Conservation (phyloP, 2,329 filamentous ascomycete species). For the Venturia oleaginea region DNA sequence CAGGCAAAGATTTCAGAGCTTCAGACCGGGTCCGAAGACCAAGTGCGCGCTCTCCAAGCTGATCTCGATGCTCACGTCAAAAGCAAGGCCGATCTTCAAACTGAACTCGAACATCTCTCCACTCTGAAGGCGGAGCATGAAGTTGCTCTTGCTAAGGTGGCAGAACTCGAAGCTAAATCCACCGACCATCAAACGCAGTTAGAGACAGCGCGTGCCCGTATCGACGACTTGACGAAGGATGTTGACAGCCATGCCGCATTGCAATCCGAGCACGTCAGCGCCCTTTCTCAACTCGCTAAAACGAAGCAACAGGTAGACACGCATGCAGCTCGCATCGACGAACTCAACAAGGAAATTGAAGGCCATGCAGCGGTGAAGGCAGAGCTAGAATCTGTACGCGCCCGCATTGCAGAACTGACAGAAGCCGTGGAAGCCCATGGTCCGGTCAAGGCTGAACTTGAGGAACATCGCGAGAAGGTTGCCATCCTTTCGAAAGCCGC, state of each 20-base stretch:
- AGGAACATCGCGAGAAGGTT: background rate
- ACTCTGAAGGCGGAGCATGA: background rate
- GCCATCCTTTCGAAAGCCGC: constrained; percentile 3
- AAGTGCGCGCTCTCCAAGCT: constrained; percentile 6
- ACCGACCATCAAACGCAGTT: constrained; percentile 1
- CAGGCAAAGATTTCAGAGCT: constrained; percentile 1
- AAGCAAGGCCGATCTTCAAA: constrained; percentile 4
- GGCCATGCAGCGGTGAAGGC: constrained; percentile 7
- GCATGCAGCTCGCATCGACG: constrained; percentile 4
- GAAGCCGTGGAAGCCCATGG: background rate
- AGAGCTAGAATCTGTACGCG: constrained; percentile 1
- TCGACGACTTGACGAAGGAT: constrained; percentile 4
- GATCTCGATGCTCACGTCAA: constrained; percentile 1
- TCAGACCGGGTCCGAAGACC: background rate
- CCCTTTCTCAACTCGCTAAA: constrained; percentile 4
- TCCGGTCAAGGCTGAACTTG: constrained; percentile 2
- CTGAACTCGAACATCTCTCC: background rate
- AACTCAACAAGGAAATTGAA: constrained; percentile 6
- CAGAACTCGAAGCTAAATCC: background rate
- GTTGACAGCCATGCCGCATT: background rate
- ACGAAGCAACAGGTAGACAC: constrained; percentile 9
- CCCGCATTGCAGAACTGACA: constrained; percentile 8
- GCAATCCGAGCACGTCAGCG: constrained; percentile 1
- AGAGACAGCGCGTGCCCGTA: background rate
- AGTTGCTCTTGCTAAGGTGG: background rate